These are phyloP conservation scores for Starmera caribaea DNA, from an alignment of 805 yeast species.

Conservation along the genomic window DNA sequence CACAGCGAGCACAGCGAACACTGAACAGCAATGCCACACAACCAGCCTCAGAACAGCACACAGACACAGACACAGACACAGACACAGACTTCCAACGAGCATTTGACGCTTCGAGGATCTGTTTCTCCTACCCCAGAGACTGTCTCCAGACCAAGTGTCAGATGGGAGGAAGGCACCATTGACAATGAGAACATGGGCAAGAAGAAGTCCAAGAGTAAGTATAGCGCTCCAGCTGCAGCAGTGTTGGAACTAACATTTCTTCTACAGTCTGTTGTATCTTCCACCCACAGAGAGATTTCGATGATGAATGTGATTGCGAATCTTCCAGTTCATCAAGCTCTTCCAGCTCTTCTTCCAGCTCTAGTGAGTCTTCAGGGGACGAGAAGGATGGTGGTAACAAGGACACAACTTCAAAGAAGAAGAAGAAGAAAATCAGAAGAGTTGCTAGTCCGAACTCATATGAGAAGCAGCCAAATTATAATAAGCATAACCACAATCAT, in stretches of 20 bases:
- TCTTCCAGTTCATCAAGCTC: constrained; percentile 15
- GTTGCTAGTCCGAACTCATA: constrained; percentile 68
- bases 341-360: constrained; percentile 23
- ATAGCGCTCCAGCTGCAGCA: too few relatives aligned
- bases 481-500: constrained; percentile 11
- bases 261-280: constrained; percentile 62
- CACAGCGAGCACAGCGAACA: too few relatives aligned
- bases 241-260: not conserved
- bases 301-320: constrained; percentile 33
- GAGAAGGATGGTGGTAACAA: constrained; percentile 19
- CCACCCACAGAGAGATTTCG: constrained; percentile 63
- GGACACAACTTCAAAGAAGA: constrained; percentile 20
- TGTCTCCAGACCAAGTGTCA: constrained; percentile 41
- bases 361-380: constrained; percentile 27
- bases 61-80: too few relatives aligned
- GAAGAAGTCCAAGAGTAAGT: constrained; percentile 50
- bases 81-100: too few relatives aligned
- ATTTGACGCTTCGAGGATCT: too few relatives aligned
- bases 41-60: too few relatives aligned
- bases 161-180: constrained; percentile 79
- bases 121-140: not conserved
- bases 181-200: constrained; percentile 86
- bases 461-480: constrained; percentile 71
- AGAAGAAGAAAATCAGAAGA: constrained; percentile 20
- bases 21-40: too few relatives aligned